Evolutionary conservation across 257 asterid genomes (phyloP), one percentile per base, ranked within the genome.

Genomic region (Jacaranda copaia): DNA sequence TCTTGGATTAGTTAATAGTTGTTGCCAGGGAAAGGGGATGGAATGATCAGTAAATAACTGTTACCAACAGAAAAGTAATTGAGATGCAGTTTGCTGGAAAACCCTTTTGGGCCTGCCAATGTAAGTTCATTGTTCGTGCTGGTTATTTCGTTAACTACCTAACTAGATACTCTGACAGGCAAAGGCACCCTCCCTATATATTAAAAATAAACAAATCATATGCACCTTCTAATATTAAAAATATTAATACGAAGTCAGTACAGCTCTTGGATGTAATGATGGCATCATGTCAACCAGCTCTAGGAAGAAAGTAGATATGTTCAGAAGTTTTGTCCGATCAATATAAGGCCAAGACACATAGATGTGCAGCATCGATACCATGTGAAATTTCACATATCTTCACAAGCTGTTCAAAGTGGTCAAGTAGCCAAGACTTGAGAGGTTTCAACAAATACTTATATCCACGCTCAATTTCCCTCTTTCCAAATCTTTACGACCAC

Each of bases 181-280:
- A 25, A 25, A 25, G 32, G 32, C 2, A 25, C 32, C 32, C 2
- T 25, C 32, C 32, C 32, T 25, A 25, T 25, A 25, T 20, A 81
- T 73, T 57, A 57, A 80, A 67, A 57, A 16, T n/a, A 19, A 79
- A 45, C 1, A 75, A 39, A 74, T 82, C 51, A 82, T 73, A 80
- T 76, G 73, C 49, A 53, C 38, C 16, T 73, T 48, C 62, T 67
- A 18, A 51, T 5, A 20, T 38, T 63, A 18, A n/a, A 60, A 43
- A 60, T 40, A 70, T 43, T 52, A 45, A 48, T 39, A 36, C 4
- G n/a, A 66, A 40, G 61, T 16, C 70, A 52, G 49, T 49, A 49
- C 70, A 25, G 19, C 32, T 25, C 2, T 55, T 42, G 38, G 48
- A 80, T 56, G 46, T 40, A 39, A 35, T 36, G 62, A 64, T 38